Conservation (phyloP, 2,329 filamentous ascomycete genomes). For the Emergomyces pasteurianus region DNA sequence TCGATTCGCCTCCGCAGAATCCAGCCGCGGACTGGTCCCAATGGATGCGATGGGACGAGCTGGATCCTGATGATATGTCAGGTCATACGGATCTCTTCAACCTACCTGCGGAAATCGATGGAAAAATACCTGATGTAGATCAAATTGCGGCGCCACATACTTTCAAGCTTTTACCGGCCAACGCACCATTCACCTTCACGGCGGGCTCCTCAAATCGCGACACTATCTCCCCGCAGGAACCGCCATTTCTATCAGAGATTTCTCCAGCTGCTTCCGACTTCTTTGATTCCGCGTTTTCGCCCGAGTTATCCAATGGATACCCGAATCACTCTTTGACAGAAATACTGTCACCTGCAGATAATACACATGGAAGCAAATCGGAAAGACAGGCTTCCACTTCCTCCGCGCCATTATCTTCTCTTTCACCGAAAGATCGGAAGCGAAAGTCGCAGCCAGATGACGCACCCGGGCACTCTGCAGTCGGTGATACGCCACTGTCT, state of each 20-base stretch:
- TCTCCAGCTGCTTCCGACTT: neutral
- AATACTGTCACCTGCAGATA: neutral
- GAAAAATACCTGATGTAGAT: neutral
- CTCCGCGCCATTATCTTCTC: neutral
- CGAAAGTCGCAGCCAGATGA: slow-evolving; percentile 56
- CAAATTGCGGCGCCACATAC: neutral
- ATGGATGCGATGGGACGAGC: slow-evolving; percentile 36
- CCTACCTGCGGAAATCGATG: neutral
- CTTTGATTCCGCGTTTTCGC: neutral
- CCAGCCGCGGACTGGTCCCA: slow-evolving; percentile 32
- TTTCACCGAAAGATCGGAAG: slow-evolving; percentile 40
- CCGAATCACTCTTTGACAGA: neutral
- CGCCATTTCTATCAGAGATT: neutral
- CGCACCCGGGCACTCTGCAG: slow-evolving; percentile 23
- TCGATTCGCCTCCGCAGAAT: slow-evolving; percentile 16
- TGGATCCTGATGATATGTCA: slow-evolving; percentile 20
- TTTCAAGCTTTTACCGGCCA: neutral
- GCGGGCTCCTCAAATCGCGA: neutral
- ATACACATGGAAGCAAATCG: neutral
- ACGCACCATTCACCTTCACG: neutral
- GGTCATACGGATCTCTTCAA: slow-evolving; percentile 13
- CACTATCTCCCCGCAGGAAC: neutral
- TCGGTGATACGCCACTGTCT: slow-evolving; percentile 43
- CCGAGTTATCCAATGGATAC: neutral
- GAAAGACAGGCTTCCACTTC: neutral